Evolutionary conservation across 805 yeast genomes (phyloP), one percentile per base, ranked within the genome.

Genomic region (Cyberlindnera misumaiensis): DNA sequence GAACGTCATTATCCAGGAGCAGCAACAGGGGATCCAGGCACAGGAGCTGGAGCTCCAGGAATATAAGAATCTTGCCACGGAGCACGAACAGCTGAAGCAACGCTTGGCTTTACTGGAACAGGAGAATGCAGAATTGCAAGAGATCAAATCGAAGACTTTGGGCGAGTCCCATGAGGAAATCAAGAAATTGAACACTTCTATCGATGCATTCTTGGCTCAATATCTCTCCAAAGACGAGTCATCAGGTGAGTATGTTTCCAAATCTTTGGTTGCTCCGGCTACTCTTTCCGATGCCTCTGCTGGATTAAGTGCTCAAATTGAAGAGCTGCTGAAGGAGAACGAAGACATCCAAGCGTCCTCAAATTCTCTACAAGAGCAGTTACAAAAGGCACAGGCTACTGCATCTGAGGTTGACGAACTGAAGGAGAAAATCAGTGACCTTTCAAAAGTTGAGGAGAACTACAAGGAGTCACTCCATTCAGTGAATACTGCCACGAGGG

Each of bases 381-480:
- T 66, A 27, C 36, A 29, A 9, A 28, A 36, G 39, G 42, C 34
- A 36, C 45, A 34, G 42, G n/a, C 25, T 7, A 14, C 34, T 5
- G 27, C 40, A 11, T 6, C 37, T 45, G 60, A 62, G 52, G 41
- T 48, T 31, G 53, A 62, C 46, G 30, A 55, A 38, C 42, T 55
- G 39, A 53, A 54, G 26, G 37, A 48, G 0, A 63, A 62, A 40
- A 52, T 64, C 33, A 41, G 42, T 13, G 67, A 65, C 24, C 53
- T 77, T 34, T 46, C 58, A 14, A 56, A 64, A 24, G 60, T 72
- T 36, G 90, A 86, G 58, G 72, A 65, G 6, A 80, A 82, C 52
- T 86, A 84, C 62, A 74, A 74, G 45, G 77, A 80, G 50, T 83
- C 93, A 1, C 60, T 84, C 39, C 77, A 75, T 45, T 77, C 86